Evolutionary conservation across 2,329 filamentous ascomycete species (phyloP).

Genomic region (Aspergillus sp.): DNA sequence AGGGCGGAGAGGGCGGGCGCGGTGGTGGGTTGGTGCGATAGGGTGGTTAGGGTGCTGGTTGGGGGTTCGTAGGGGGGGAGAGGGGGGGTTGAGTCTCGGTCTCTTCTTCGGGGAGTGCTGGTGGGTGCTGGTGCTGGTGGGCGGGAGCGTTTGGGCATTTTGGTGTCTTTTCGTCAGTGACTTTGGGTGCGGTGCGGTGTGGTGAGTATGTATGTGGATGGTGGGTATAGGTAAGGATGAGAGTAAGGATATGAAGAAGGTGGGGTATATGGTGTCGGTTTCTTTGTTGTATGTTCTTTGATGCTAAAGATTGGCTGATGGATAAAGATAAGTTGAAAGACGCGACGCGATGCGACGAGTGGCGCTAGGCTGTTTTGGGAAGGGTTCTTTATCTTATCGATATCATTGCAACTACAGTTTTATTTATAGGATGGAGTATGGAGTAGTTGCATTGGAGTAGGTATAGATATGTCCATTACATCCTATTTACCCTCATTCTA

Average conservation of each 20-base stretch:
- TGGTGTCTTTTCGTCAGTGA: neutral
- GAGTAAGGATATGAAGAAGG: no score
- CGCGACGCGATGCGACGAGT: constrained; percentile 25
- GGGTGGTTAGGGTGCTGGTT: constrained; percentile 52
- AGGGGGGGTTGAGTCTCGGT: constrained; percentile 13
- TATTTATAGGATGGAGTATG: no score
- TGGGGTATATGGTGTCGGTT: neutral
- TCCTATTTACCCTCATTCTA: no score
- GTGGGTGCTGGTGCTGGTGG: neutral
- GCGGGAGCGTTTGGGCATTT: neutral
- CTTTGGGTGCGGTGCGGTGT: neutral
- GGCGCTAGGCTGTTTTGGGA: constrained; percentile 34
- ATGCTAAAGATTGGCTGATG: neutral
- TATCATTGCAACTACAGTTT: neutral
- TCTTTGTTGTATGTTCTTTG: constrained; percentile 1
- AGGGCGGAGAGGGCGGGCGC: constrained; percentile 52
- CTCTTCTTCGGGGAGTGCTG: neutral
- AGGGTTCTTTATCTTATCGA: neutral
- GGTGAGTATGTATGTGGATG: no score
- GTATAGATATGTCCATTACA: no score
- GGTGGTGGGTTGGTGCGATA: constrained; percentile 52
- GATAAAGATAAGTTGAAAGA: constrained; percentile 22
- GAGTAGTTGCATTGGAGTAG: no score
- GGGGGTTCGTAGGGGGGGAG: constrained; percentile 58
- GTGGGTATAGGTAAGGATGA: neutral